These are phyloP conservation scores for Chlamydomonas incerta DNA, from an alignment of 139 green algal species.

Conservation along the genomic window DNA sequence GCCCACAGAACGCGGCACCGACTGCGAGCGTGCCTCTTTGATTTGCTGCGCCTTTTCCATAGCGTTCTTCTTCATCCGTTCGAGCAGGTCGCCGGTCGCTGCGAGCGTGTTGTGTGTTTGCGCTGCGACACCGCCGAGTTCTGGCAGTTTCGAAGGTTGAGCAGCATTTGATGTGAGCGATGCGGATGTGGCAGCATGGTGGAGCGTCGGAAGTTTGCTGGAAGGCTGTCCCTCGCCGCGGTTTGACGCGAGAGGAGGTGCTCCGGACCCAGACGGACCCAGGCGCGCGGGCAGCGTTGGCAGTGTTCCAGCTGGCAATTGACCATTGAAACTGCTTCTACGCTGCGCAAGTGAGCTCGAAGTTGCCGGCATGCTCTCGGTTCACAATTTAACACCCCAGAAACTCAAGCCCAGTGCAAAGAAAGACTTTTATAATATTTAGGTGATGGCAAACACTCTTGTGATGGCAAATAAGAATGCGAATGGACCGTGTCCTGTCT, in stretches of 20 bases:
- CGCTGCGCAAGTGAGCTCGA: neutral
- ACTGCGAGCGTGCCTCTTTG: neutral
- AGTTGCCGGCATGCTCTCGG: too few species aligned
- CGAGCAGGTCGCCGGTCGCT: too few species aligned
- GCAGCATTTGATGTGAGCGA: neutral
- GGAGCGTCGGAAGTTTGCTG: neutral
- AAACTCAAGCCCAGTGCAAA: too few species aligned
- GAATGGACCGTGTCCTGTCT: too few species aligned
- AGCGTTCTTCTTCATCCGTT: neutral
- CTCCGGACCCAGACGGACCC: neutral
- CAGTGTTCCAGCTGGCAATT: neutral
- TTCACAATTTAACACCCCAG: too few species aligned
- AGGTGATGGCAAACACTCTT: too few species aligned
- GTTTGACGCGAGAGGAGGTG: neutral
- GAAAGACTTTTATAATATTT: too few species aligned
- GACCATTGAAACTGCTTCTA: slow-evolving; percentile 4
- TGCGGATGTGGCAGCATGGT: neutral
- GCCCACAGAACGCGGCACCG: neutral
- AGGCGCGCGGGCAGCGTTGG: neutral
- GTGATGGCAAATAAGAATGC: too few species aligned
- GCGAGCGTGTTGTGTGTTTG: too few species aligned
- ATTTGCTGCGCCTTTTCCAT: slow-evolving; percentile 1
- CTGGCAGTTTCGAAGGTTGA: neutral
- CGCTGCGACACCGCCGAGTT: neutral
- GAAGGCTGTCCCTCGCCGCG: too few species aligned